These are phyloP conservation scores for Globisporangium mamillatum DNA, from an alignment of 352 stramenopile genomes.

Conservation along the genomic window DNA sequence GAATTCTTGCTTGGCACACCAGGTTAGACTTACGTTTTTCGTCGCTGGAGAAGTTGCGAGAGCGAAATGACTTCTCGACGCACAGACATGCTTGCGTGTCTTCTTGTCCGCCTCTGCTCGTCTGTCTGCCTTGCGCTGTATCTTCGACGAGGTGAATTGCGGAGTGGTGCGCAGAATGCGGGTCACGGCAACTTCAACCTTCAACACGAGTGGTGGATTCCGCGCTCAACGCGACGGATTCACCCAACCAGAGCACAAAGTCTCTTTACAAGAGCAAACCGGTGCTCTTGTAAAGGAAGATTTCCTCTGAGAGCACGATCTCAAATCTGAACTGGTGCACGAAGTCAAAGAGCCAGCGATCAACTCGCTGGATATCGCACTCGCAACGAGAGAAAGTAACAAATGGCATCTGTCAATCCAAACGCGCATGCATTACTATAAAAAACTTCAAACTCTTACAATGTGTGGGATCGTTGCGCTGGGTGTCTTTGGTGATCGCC, in stretches of 20 bases:
- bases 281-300: conserved; percentile 12
- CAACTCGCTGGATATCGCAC: no score
- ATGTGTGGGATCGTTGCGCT: background rate
- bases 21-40: conserved; percentile 25
- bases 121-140: background rate
- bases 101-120: background rate
- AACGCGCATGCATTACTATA: conserved; percentile 4
- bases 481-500: background rate
- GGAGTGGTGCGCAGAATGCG: conserved; percentile 9
- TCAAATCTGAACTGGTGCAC: background rate
- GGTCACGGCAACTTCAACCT: conserved; percentile 16
- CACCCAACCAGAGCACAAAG: conserved; percentile 13
- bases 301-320: background rate
- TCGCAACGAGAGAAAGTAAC: background rate
- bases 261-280: conserved; percentile 8
- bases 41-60: conserved; percentile 65
- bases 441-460: background rate
- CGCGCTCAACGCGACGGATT: background rate
- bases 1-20: conserved; percentile 1
- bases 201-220: conserved; percentile 1
- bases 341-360: background rate
- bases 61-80: conserved; percentile 69
- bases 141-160: conserved; percentile 8
- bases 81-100: conserved; percentile 42
- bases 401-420: background rate